These are phyloP conservation scores for Fusarium metavorans DNA, from an alignment of 2,329 filamentous ascomycete genomes.

Conservation along the genomic window DNA sequence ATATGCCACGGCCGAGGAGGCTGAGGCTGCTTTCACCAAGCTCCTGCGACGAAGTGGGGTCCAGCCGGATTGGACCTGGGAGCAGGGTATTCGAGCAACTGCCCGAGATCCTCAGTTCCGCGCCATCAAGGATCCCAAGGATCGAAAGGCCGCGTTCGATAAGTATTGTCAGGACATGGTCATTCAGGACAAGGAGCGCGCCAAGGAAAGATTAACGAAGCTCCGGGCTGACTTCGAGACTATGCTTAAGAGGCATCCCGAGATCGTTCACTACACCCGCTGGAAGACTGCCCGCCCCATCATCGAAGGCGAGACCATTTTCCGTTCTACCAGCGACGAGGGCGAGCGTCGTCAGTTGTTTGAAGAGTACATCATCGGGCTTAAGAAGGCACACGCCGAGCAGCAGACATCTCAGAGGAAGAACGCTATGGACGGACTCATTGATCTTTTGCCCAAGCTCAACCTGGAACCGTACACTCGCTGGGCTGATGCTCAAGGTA, in stretches of 20 bases:
- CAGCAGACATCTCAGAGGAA: conserved; percentile 78
- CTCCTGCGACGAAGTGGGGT: conserved; percentile 86
- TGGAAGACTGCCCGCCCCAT: conserved; percentile 97
- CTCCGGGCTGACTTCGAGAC: conserved; percentile 92
- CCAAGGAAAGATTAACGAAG: conserved; percentile 92
- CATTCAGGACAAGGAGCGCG: conserved; percentile 91
- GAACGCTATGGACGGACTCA: conserved; percentile 85
- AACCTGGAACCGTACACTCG: conserved; percentile 93
- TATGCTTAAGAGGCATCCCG: conserved; percentile 95
- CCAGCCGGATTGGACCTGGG: conserved; percentile 93
- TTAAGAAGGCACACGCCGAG: conserved; percentile 85
- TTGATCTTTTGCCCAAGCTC: conserved; percentile 80
- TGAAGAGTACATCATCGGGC: conserved; percentile 88
- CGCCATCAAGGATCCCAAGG: conserved; percentile 91
- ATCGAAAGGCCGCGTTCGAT: conserved; percentile 90
- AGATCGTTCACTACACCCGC: conserved; percentile 96
- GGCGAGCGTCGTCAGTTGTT: conserved; percentile 90
- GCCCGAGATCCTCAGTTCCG: conserved; percentile 94
- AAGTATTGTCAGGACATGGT: conserved; percentile 94
- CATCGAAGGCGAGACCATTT: conserved; percentile 94
- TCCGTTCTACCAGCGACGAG: conserved; percentile 90
- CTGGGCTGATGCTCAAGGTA: conserved; percentile 89
- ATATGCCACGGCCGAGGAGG: conserved; percentile 84
- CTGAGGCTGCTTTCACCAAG: conserved; percentile 93
- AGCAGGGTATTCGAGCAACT: conserved; percentile 85